phyloP scores from a whole-genome alignment of 1,284 basidiomycete genomes.

The Malassezia dermatis region DNA sequence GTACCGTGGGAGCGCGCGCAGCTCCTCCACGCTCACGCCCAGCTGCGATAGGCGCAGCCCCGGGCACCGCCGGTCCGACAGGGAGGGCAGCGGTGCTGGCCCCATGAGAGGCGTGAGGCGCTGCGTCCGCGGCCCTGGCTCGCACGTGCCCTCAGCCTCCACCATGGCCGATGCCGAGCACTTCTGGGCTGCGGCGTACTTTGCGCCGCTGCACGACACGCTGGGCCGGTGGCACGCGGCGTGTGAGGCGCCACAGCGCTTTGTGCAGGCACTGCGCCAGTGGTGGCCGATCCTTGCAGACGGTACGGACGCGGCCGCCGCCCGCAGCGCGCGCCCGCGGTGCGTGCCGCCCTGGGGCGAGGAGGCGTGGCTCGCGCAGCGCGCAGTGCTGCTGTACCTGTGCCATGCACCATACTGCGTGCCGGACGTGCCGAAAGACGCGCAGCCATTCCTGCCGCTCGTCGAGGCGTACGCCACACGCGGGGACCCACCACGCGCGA shows the following conservation, averaged over 20 bases:
- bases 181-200: conserved; percentile 8
- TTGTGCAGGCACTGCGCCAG: background rate
- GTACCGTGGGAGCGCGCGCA: background rate
- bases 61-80: background rate
- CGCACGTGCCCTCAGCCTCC: background rate
- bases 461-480: background rate
- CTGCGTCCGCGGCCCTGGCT: background rate
- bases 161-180: conserved; percentile 1
- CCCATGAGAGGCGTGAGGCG: background rate
- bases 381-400: conserved; percentile 5
- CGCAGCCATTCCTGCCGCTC: conserved; percentile 10
- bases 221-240: background rate
- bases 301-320: background rate
- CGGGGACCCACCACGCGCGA: background rate
- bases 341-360: background rate
- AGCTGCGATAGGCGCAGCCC: background rate
- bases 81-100: background rate
- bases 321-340: background rate
- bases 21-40: background rate
- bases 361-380: conserved; percentile 7
- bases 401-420: conserved; percentile 10
- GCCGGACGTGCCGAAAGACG: background rate
- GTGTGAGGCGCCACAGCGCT: background rate
- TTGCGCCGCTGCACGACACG: background rate
- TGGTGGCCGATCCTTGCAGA: conserved; percentile 2